Percentiles rank a stretch among this genome's conserved stretches.
Conservation (phyloP, 2,329 filamentous ascomycete genomes). For the Nemania sp. region DNA sequence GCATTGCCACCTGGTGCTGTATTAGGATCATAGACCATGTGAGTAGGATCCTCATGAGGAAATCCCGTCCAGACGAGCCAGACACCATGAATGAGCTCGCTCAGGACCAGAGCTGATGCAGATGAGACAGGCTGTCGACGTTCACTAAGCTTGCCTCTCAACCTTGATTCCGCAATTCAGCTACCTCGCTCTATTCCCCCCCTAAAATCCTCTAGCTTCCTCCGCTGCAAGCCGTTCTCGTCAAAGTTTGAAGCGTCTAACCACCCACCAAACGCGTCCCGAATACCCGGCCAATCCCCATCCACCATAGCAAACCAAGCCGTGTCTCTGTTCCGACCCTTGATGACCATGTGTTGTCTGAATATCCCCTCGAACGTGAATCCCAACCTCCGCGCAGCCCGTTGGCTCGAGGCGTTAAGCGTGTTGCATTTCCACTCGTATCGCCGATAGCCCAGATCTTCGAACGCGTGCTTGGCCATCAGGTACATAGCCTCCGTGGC, state of each 20-base stretch:
- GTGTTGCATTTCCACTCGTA: slow-evolving; percentile 75
- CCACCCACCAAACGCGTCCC: slow-evolving; percentile 65
- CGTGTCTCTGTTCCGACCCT: slow-evolving; percentile 68
- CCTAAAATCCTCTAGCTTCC: slow-evolving; percentile 56
- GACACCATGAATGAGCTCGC: background rate
- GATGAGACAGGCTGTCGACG: background rate
- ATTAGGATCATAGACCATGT: no score
- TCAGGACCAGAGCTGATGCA: background rate
- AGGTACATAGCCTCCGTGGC: slow-evolving; percentile 71
- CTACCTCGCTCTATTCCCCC: background rate
- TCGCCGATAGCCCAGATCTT: slow-evolving; percentile 65
- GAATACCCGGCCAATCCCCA: slow-evolving; percentile 66
- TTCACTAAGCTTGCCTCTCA: no score
- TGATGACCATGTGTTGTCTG: slow-evolving; percentile 70
- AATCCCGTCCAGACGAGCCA: no score
- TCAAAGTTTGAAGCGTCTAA: slow-evolving; percentile 68
- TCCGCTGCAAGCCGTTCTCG: slow-evolving; percentile 62
- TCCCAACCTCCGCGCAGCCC: slow-evolving; percentile 68
- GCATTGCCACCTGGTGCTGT: background rate
- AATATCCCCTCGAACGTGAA: slow-evolving; percentile 71
- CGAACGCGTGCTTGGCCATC: slow-evolving; percentile 65
- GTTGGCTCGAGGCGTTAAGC: slow-evolving; percentile 65
- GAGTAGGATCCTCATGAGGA: background rate
- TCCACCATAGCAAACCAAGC: slow-evolving; percentile 70
- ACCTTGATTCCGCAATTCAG: background rate